Conservation (phyloP, 2,329 filamentous ascomycete species). For the Periconia macrospinosa region DNA sequence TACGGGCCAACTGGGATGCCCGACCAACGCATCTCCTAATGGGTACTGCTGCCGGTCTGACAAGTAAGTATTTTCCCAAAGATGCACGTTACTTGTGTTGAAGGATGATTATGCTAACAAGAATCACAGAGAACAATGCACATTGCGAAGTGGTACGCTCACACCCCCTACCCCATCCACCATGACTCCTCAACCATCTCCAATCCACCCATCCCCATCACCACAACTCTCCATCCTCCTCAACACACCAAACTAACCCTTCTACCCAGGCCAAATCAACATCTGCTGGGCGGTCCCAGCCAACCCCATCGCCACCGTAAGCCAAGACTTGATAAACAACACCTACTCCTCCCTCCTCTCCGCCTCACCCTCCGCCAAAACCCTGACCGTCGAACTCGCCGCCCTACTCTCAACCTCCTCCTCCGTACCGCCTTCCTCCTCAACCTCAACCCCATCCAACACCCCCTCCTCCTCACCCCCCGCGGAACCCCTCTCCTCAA, state of each 20-base stretch:
- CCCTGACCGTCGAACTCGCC: constrained; percentile 12
- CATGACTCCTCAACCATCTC: not conserved
- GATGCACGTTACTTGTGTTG: not conserved
- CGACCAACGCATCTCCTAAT: constrained; percentile 9
- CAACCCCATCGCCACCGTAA: constrained; percentile 16
- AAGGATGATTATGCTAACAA: constrained; percentile 5
- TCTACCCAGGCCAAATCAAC: constrained; percentile 21
- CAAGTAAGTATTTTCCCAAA: constrained; percentile 1
- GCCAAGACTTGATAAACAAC: constrained; percentile 14
- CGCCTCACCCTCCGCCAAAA: constrained; percentile 12
- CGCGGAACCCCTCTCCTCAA: not conserved
- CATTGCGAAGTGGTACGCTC: constrained; percentile 11
- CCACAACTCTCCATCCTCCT: too few relatives aligned
- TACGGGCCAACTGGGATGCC: constrained; percentile 6
- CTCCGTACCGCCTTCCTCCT: not conserved
- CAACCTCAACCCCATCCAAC: not conserved
- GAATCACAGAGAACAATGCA: constrained; percentile 16
- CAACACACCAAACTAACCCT: not conserved
- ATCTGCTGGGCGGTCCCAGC: constrained; percentile 24
- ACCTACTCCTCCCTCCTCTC: constrained; percentile 21
- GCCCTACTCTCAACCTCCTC: constrained; percentile 6
- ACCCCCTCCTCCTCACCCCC: not conserved
- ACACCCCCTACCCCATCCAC: not conserved
- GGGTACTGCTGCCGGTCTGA: constrained; percentile 19
- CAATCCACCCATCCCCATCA: too few relatives aligned